A percentile compares a stretch with the other conserved stretches of the same genome.
Evolutionary conservation across 2,329 filamentous ascomycete genomes (phyloP).

Genomic region (Ambrosiella cleistominuta): DNA sequence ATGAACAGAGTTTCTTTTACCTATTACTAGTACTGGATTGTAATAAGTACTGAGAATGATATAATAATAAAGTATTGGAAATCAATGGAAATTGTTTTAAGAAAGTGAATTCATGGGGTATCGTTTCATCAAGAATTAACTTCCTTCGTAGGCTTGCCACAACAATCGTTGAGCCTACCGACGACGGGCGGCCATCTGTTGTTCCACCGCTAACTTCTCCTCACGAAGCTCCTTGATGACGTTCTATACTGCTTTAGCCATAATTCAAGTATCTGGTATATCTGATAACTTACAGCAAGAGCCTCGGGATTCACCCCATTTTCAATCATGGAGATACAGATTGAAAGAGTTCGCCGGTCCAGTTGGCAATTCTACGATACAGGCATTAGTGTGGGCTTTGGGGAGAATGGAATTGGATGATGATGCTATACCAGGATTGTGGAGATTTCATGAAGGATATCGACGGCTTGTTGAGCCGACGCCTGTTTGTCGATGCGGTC

Average conservation of each 20-base stretch:
- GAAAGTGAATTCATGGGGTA: not conserved
- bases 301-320: conserved; percentile 95
- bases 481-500: conserved; percentile 49
- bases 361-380: conserved; percentile 71
- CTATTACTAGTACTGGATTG: too few relatives aligned
- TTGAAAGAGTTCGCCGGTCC: conserved; percentile 74
- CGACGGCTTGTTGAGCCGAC: conserved; percentile 65
- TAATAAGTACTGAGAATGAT: too few relatives aligned
- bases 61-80: too few relatives aligned
- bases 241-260: conserved; percentile 24
- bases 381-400: not conserved
- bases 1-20: not conserved
- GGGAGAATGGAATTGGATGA: not conserved
- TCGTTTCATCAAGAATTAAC: not conserved
- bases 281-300: conserved; percentile 50
- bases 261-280: not conserved
- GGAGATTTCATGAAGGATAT: conserved; percentile 70
- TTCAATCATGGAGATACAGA: conserved; percentile 93
- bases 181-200: conserved; percentile 20
- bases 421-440: conserved; percentile 57
- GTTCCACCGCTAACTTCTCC: conserved; percentile 34
- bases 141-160: not conserved
- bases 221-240: conserved; percentile 43
- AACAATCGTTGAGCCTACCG: not conserved
- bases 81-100: too few relatives aligned